phyloP scores from a whole-genome alignment of 2,329 filamentous ascomycete genomes.

The Bisporella sp. region DNA sequence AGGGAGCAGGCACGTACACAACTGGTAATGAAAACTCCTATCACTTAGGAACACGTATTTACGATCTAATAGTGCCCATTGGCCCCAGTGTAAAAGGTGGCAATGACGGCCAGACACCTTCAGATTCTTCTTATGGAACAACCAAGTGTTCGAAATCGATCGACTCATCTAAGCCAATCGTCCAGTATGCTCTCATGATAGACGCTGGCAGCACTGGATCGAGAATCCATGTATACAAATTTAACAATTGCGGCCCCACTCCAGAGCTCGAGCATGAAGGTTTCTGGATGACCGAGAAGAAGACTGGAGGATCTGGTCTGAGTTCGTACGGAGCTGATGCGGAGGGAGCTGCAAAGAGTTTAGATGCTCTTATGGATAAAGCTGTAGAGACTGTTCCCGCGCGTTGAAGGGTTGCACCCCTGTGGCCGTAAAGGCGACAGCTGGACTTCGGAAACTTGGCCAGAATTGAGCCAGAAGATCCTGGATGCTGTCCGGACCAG shows the following conservation, averaged over 20 bases:
- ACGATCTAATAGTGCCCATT: not conserved
- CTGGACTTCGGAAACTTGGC: constrained; percentile 83
- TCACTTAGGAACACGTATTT: not conserved
- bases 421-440: constrained; percentile 95
- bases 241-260: constrained; percentile 97
- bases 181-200: constrained; percentile 98
- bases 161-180: constrained; percentile 83
- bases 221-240: constrained; percentile 96
- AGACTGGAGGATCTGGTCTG: constrained; percentile 63
- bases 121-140: constrained; percentile 58
- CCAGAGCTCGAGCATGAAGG: constrained; percentile 89
- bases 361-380: constrained; percentile 81
- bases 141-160: constrained; percentile 75
- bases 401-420: constrained; percentile 88
- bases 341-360: constrained; percentile 78
- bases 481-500: constrained; percentile 76
- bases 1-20: constrained; percentile 31
- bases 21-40: not conserved
- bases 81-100: constrained; percentile 4
- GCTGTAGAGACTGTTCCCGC: constrained; percentile 77
- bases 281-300: constrained; percentile 90
- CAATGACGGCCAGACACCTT: constrained; percentile 43
- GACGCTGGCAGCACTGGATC: constrained; percentile 97
- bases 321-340: constrained; percentile 85
- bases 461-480: constrained; percentile 75